Conservation (phyloP, 106 monocot species). For the Narthecium ossifragum region DNA sequence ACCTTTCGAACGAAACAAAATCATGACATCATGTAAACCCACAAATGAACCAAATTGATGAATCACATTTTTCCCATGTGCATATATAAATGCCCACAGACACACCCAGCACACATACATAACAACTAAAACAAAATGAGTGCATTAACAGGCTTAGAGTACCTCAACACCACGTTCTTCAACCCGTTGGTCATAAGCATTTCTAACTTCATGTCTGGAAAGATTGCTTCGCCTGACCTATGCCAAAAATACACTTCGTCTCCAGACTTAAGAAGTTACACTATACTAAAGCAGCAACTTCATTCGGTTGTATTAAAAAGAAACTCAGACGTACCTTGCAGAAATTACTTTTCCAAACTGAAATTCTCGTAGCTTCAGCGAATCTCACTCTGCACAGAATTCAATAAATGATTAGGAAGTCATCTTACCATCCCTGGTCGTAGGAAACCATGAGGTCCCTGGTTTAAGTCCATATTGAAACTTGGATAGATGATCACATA, state of each 20-base stretch:
- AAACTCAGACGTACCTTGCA: constrained; percentile 14
- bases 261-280: neutral
- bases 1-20: neutral
- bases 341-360: constrained; percentile 5
- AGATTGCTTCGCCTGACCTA: constrained; percentile 1
- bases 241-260: neutral
- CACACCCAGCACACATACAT: too few relatives aligned
- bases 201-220: neutral
- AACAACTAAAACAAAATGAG: neutral
- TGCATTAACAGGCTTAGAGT: neutral
- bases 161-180: neutral
- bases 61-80: neutral
- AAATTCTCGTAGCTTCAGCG: neutral
- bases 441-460: too few relatives aligned
- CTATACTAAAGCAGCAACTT: neutral
- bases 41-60: neutral
- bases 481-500: too few relatives aligned
- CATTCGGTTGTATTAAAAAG: neutral
- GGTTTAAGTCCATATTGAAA: too few relatives aligned
- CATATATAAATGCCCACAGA: too few relatives aligned
- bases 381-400: constrained; percentile 15
- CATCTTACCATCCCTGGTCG: too few relatives aligned
- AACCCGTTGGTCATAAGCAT: neutral
- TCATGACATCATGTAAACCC: neutral
- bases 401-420: too few relatives aligned